These are phyloP conservation scores for Neohortaea acidophila DNA, from an alignment of 495 filamentous ascomycete species.

Conservation along the genomic window DNA sequence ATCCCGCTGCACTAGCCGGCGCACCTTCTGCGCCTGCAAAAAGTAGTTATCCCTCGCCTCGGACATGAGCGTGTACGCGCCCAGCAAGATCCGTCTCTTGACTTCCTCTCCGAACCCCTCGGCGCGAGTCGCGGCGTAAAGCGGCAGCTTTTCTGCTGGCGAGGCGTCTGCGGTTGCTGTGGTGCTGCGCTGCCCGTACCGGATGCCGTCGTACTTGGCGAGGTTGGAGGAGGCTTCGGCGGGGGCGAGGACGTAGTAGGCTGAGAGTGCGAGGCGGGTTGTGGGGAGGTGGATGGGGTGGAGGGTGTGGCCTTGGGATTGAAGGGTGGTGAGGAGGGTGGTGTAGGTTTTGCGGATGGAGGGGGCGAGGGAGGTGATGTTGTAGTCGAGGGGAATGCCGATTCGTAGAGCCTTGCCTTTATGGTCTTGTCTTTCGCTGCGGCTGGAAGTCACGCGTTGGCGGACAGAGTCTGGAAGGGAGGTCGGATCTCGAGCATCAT, in stretches of 20 bases:
- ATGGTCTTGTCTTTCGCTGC: constrained; percentile 11
- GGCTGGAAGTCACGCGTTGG: constrained; percentile 24
- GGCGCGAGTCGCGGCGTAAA: constrained; percentile 63
- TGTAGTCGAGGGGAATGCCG: constrained; percentile 76
- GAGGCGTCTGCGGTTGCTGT: constrained; percentile 19
- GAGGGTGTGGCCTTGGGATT: constrained; percentile 48
- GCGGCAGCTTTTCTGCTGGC: constrained; percentile 25
- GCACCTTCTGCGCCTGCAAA: constrained; percentile 76
- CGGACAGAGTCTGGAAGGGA: constrained; percentile 41
- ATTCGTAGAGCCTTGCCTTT: constrained; percentile 30
- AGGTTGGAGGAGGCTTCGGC: constrained; percentile 94
- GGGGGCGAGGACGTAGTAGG: constrained; percentile 90
- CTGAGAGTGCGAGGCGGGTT: constrained; percentile 70
- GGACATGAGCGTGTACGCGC: constrained; percentile 80
- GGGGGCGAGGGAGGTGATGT: constrained; percentile 62
- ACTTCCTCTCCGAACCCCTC: constrained; percentile 72
- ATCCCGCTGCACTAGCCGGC: constrained; percentile 67
- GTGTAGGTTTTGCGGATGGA: constrained; percentile 56
- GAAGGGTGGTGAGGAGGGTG: constrained; percentile 39
- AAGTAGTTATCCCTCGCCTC: constrained; percentile 94
- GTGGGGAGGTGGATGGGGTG: constrained; percentile 67
- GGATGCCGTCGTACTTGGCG: constrained; percentile 91
- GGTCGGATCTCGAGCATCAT: constrained; percentile 68
- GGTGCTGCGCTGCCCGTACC: constrained; percentile 51
- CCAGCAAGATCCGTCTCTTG: constrained; percentile 68